Percentiles rank a stretch among this genome's conserved stretches.
Conservation (phyloP, 306 rosid genomes). For the Medicago truncatula region MtrunA17r5.0-ANR NC_053048.1:46604001-46604500, state of each 20-base stretch:
- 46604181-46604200: conserved; percentile 49
- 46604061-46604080: conserved; percentile 46
- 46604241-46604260: conserved; percentile 59
- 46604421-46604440: conserved; percentile 77
- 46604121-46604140: conserved; percentile 51
- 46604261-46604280: conserved; percentile 72
- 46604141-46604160: conserved; percentile 53
- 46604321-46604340: conserved; percentile 70
- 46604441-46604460: conserved; percentile 61
- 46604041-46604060: conserved; percentile 48
- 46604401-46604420: conserved; percentile 67
- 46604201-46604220: conserved; percentile 40
- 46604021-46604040: conserved; percentile 48
- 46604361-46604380: conserved; percentile 55
- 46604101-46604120: conserved; percentile 48
- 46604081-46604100: conserved; percentile 51
- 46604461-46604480: conserved; percentile 68
- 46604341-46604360: conserved; percentile 61
- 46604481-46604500: conserved; percentile 88
- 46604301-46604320: conserved; percentile 66
- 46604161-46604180: conserved; percentile 48
- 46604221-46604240: conserved; percentile 47
- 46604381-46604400: conserved; percentile 70
- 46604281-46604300: conserved; percentile 74
- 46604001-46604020: conserved; percentile 57